Conservation (phyloP, 257 asterid genomes). For the Solanum clarkiae region DNA sequence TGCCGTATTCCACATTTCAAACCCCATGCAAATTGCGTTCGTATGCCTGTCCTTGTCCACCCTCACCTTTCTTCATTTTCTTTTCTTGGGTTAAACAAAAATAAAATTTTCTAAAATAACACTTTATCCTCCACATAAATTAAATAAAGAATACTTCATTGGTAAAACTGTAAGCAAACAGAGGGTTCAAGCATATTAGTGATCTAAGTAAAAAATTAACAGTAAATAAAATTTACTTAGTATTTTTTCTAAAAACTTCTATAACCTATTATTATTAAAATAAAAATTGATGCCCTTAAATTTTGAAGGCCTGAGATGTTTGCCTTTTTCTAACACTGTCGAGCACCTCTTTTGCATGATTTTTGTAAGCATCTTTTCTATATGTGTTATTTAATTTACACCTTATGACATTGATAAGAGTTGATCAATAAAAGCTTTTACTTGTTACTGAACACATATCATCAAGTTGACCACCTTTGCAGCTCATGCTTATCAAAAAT, state of each 20-base stretch:
- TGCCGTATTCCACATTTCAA: background rate
- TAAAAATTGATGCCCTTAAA: no score
- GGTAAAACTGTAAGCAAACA: background rate
- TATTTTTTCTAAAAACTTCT: no score
- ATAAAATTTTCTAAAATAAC: no score
- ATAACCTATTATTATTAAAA: no score
- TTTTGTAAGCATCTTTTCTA: background rate
- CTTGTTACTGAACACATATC: background rate
- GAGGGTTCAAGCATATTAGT: no score
- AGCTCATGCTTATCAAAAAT: background rate
- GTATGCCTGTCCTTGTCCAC: background rate
- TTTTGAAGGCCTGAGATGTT: no score
- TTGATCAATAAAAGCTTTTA: background rate
- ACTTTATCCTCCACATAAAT: no score
- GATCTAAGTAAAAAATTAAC: no score
- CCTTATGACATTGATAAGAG: background rate
- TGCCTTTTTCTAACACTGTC: no score
- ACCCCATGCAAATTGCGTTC: background rate
- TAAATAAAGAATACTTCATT: background rate
- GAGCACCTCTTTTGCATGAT: background rate
- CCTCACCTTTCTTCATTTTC: background rate
- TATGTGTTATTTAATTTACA: background rate
- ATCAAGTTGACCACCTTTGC: background rate
- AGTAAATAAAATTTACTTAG: no score
- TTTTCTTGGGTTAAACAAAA: background rate